These are phyloP conservation scores for Rheum nobile DNA, from an alignment of 148 eudicot species.

Conservation along the genomic window DNA sequence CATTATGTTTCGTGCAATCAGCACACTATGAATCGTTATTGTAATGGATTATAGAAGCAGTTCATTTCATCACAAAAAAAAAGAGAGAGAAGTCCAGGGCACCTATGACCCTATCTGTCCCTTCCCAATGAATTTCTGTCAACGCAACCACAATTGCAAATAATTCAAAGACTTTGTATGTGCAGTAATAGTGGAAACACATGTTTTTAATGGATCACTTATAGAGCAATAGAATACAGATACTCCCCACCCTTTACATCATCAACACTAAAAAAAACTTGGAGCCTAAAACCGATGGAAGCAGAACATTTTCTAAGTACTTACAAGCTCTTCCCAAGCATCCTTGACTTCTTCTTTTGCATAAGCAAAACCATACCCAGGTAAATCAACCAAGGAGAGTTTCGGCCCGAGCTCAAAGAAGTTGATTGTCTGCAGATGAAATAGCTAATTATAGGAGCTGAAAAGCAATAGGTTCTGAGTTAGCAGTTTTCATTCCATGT, in stretches of 20 bases:
- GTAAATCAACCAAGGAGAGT: slow-evolving; percentile 82
- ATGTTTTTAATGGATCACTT: neutral
- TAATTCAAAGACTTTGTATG: neutral
- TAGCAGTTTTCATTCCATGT: neutral
- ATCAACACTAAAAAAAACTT: neutral
- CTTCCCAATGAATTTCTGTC: neutral
- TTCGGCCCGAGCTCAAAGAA: slow-evolving; percentile 84
- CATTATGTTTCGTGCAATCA: neutral
- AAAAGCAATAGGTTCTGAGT: neutral
- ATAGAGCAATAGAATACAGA: neutral
- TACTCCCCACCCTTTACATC: neutral
- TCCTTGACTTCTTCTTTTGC: slow-evolving; percentile 98
- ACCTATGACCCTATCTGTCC: neutral
- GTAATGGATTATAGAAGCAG: neutral
- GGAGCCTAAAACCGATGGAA: neutral
- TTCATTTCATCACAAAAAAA: neutral
- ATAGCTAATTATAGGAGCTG: neutral
- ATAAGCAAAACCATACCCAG: slow-evolving; percentile 97
- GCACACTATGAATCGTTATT: neutral
- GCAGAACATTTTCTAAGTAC: slow-evolving; percentile 14
- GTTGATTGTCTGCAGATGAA: slow-evolving; percentile 63
- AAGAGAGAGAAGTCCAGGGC: neutral
- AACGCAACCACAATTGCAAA: neutral
- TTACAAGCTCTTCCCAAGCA: slow-evolving; percentile 95
- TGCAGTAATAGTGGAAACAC: neutral